Evolutionary conservation across 192 early-diverging fungal species (phyloP).

Genomic region (Spinellus fusiger): DNA sequence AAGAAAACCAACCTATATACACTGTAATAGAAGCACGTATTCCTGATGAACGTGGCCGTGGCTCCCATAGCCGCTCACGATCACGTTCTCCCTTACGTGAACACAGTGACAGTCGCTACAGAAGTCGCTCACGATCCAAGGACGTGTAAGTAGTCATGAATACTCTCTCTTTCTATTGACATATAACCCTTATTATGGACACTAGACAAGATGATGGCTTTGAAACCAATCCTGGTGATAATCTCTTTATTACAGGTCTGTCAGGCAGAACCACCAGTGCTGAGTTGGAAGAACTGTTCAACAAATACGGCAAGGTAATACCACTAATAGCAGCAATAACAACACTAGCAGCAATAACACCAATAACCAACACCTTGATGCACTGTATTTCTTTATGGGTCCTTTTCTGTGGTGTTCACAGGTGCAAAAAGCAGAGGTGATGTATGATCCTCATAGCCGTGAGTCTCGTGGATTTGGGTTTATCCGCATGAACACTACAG

Average conservation of each 20-base stretch:
- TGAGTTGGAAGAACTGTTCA: constrained; percentile 64
- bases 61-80: constrained; percentile 26
- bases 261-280: constrained; percentile 49
- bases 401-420: constrained; percentile 7
- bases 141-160: constrained; percentile 5
- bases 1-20: not conserved
- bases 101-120: constrained; percentile 22
- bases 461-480: constrained; percentile 90
- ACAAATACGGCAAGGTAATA: constrained; percentile 66
- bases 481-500: constrained; percentile 59
- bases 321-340: too few species aligned
- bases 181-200: not conserved
- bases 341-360: too few species aligned
- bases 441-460: constrained; percentile 73
- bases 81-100: constrained; percentile 28
- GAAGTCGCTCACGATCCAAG: constrained; percentile 32
- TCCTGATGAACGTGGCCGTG: constrained; percentile 24
- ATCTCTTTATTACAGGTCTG: constrained; percentile 72
- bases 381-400: too few species aligned
- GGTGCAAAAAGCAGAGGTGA: constrained; percentile 64
- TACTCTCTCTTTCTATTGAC: not conserved
- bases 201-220: constrained; percentile 15
- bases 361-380: too few species aligned
- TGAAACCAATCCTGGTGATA: constrained; percentile 57
- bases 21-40: constrained; percentile 12